phyloP scores from a whole-genome alignment of 192 early-diverging fungal species.

The Diversispora epigaea region DNA sequence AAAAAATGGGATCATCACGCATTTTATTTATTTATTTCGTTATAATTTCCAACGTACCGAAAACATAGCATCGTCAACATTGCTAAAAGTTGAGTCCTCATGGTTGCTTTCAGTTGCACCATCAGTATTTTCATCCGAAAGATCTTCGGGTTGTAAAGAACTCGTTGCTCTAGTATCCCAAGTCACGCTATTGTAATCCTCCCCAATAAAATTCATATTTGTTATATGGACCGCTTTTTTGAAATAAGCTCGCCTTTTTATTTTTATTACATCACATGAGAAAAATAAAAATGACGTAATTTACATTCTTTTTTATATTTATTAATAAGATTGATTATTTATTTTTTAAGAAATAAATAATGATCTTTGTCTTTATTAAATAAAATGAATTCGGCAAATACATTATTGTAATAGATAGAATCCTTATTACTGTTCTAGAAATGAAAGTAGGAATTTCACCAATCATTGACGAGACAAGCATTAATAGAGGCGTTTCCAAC shows the following conservation, averaged over 20 bases:
- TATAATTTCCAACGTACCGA: background rate
- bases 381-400: too few species aligned
- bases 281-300: too few species aligned
- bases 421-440: too few species aligned
- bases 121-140: background rate
- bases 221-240: too few species aligned
- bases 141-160: constrained; percentile 7
- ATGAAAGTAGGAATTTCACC: background rate
- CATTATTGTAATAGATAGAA: too few species aligned
- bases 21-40: background rate
- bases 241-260: too few species aligned
- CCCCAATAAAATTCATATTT: constrained; percentile 3
- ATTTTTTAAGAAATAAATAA: too few species aligned
- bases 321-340: too few species aligned
- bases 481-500: constrained; percentile 37
- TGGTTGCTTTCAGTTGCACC: background rate
- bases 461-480: constrained; percentile 46
- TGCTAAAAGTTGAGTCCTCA: background rate
- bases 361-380: too few species aligned
- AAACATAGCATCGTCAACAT: background rate
- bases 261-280: too few species aligned
- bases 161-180: constrained; percentile 21
- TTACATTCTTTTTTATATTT: too few species aligned
- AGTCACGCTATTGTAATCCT: constrained; percentile 22
- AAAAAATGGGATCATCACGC: too few species aligned